Conservation (phyloP, 83 land plant genomes). For the Picea engelmannii region DNA sequence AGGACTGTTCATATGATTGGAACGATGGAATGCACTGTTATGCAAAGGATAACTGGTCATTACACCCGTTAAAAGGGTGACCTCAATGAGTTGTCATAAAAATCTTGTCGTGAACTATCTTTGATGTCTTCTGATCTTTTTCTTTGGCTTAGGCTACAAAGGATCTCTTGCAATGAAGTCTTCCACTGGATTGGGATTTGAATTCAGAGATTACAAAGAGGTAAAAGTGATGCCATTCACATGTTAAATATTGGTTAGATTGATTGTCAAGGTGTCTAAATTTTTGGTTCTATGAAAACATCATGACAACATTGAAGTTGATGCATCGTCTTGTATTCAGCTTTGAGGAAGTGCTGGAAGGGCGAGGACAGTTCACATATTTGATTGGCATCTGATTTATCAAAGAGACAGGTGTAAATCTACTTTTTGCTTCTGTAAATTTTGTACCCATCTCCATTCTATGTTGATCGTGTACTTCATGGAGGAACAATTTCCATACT, state of each 20-base stretch:
- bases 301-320: not conserved
- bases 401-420: no score
- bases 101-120: not conserved
- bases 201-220: not conserved
- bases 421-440: no score
- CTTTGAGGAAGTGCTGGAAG: conserved; percentile 3
- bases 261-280: not conserved
- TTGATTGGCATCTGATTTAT: not conserved
- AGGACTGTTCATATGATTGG: not conserved
- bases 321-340: conserved; percentile 2
- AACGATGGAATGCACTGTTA: not conserved
- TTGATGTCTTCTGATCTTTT: not conserved
- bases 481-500: no score
- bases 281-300: not conserved
- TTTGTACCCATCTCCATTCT: no score
- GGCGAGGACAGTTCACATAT: not conserved
- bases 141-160: not conserved
- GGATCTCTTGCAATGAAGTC: conserved; percentile 10
- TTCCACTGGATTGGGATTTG: not conserved
- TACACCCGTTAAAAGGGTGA: not conserved
- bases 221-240: not conserved
- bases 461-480: no score
- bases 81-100: not conserved
- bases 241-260: conserved; percentile 1
- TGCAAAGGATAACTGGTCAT: not conserved